Evolutionary conservation across 164 flowering plant genomes (phyloP).

Genomic region (Cinnamomum chago): DNA sequence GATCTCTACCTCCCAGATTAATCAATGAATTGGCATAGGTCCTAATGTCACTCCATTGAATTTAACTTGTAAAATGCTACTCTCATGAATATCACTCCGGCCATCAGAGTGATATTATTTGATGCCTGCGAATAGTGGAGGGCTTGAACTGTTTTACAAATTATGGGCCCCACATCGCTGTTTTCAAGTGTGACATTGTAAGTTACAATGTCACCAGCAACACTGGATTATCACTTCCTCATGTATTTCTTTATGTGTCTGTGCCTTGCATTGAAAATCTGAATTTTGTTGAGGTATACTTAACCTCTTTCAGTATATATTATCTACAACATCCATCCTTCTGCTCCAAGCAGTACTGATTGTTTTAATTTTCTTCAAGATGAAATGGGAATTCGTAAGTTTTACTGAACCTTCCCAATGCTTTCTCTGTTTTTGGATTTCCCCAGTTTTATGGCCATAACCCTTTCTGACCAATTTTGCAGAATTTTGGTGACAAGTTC

Average conservation of each 20-base stretch:
- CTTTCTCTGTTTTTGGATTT: background rate
- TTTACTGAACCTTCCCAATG: background rate
- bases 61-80: too few species aligned
- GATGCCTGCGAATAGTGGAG: too few species aligned
- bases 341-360: conserved; percentile 29
- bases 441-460: background rate
- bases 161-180: too few species aligned
- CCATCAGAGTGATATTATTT: too few species aligned
- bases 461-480: background rate
- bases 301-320: conserved; percentile 33
- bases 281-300: conserved; percentile 18
- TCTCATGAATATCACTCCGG: too few species aligned
- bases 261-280: background rate
- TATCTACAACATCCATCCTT: conserved; percentile 26
- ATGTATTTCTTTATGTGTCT: background rate
- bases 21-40: too few species aligned
- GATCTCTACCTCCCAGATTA: too few species aligned
- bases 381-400: conserved; percentile 36
- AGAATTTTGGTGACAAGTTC: background rate
- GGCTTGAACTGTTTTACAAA: too few species aligned
- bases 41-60: too few species aligned
- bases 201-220: too few species aligned
- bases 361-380: conserved; percentile 35
- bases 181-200: too few species aligned
- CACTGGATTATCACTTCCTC: too few species aligned